A percentile compares a stretch with the other conserved stretches of the same genome.
Conservation (phyloP, 345 rosid genomes). For the Erysimum cheiranthoides region DNA sequence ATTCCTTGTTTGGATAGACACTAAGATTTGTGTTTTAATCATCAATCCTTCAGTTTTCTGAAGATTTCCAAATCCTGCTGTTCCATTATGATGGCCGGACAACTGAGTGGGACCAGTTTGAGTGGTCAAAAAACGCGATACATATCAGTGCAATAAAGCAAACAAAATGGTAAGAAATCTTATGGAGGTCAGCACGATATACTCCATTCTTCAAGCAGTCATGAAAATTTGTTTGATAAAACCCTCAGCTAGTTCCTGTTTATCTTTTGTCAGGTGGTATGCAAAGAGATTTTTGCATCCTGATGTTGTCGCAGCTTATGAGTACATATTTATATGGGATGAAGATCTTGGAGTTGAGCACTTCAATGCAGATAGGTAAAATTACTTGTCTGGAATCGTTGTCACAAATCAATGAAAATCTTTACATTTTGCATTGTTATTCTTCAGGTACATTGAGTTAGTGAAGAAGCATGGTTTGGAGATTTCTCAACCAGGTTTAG, state of each 20-base stretch:
- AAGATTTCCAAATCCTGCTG: slow-evolving; percentile 85
- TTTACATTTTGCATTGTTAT: slow-evolving; percentile 27
- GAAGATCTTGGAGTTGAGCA: slow-evolving; percentile 97
- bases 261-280: slow-evolving; percentile 71
- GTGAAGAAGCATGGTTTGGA: slow-evolving; percentile 91
- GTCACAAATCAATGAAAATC: slow-evolving; percentile 18
- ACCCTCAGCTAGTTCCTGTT: slow-evolving; percentile 22
- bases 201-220: slow-evolving; percentile 13
- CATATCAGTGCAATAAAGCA: slow-evolving; percentile 81
- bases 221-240: slow-evolving; percentile 1
- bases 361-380: slow-evolving; percentile 79
- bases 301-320: slow-evolving; percentile 81
- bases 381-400: slow-evolving; percentile 20
- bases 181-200: slow-evolving; percentile 22
- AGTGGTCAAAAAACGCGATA: slow-evolving; percentile 85
- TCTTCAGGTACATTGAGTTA: slow-evolving; percentile 71
- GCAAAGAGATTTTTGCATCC: slow-evolving; percentile 99
- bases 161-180: slow-evolving; percentile 77
- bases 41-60: slow-evolving; percentile 66
- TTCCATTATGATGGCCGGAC: slow-evolving; percentile 90
- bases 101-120: slow-evolving; percentile 91
- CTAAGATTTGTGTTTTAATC: slow-evolving; percentile 44
- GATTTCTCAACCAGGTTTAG: slow-evolving; percentile 96
- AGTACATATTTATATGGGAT: slow-evolving; percentile 95
- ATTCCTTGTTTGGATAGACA: slow-evolving; percentile 20